phyloP scores from a whole-genome alignment of 2,329 filamentous ascomycete genomes.

The Trematosphaeria pertusa region DNA sequence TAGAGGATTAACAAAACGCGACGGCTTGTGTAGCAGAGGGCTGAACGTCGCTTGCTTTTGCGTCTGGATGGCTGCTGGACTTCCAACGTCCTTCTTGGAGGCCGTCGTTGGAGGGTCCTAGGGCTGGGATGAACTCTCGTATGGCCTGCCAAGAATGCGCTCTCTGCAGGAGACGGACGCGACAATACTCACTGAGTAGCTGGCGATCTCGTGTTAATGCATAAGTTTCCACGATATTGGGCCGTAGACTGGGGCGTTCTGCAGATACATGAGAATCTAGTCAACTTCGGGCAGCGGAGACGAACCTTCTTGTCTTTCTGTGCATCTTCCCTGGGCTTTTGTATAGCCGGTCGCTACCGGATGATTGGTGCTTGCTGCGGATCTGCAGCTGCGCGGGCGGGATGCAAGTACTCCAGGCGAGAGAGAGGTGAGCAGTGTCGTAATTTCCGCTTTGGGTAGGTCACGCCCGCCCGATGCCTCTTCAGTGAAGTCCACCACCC shows the following conservation, averaged over 20 bases:
- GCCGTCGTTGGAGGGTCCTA: too few relatives aligned
- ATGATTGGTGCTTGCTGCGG: constrained; percentile 8
- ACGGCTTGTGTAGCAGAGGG: background rate
- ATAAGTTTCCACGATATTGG: background rate
- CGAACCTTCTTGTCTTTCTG: too few relatives aligned
- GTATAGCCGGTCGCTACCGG: constrained; percentile 12
- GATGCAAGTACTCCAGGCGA: background rate
- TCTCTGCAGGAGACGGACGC: too few relatives aligned
- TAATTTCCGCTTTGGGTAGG: constrained; percentile 4
- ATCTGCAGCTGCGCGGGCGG: constrained; percentile 12
- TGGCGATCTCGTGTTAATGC: background rate
- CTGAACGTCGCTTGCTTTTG: background rate
- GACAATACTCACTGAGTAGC: too few relatives aligned
- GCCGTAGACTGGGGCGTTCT: background rate
- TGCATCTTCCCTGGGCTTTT: too few relatives aligned
- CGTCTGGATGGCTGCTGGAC: too few relatives aligned
- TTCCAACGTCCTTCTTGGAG: too few relatives aligned
- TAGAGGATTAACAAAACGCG: background rate
- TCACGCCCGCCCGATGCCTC: constrained; percentile 6
- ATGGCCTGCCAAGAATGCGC: too few relatives aligned
- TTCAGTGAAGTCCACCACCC: constrained; percentile 1
- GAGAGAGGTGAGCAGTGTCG: too few relatives aligned
- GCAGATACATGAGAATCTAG: background rate
- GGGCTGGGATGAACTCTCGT: too few relatives aligned
- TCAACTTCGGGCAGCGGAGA: too few relatives aligned